A percentile compares a stretch with the other conserved stretches of the same genome.
Conservation (phyloP, 768 basidiomycete genomes). For the Galerina sulciceps region DNA sequence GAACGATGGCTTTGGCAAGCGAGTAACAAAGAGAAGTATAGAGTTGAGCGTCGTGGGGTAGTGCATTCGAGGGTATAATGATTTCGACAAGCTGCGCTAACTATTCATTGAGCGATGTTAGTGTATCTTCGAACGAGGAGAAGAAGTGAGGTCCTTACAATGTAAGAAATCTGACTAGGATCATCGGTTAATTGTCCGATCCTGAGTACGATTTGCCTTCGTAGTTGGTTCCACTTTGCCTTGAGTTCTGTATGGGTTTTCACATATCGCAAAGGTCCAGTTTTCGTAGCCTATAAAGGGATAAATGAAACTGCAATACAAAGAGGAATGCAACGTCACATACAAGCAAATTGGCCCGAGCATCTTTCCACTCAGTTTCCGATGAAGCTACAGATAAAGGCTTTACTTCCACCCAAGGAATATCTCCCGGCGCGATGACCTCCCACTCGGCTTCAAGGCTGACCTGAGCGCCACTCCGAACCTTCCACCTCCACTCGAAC, state of each 20-base stretch:
- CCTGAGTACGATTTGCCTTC: conserved; percentile 84
- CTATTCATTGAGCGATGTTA: conserved; percentile 24
- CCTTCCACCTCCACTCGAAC: conserved; percentile 56
- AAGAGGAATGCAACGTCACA: too few species aligned
- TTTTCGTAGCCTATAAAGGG: conserved; percentile 46
- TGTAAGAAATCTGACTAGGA: conserved; percentile 55
- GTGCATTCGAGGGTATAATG: conserved; percentile 30
- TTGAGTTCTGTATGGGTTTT: conserved; percentile 61
- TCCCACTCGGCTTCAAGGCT: conserved; percentile 56
- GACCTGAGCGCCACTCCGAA: conserved; percentile 47
- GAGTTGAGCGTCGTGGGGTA: conserved; percentile 40
- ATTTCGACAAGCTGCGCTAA: conserved; percentile 45
- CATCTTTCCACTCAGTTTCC: too few species aligned
- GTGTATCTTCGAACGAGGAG: neutral
- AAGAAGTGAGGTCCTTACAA: conserved; percentile 48
- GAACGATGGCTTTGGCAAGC: conserved; percentile 87
- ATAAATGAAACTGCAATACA: too few species aligned
- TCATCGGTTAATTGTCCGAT: conserved; percentile 89
- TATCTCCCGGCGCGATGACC: conserved; percentile 38
- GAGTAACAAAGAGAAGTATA: conserved; percentile 84
- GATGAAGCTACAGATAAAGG: too few species aligned
- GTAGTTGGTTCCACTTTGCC: conserved; percentile 64
- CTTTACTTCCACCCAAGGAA: conserved; percentile 16
- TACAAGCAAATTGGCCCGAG: too few species aligned
- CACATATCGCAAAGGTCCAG: conserved; percentile 62